phyloP scores from a whole-genome alignment of 805 yeast genomes.

The Candida silvatica region DNA sequence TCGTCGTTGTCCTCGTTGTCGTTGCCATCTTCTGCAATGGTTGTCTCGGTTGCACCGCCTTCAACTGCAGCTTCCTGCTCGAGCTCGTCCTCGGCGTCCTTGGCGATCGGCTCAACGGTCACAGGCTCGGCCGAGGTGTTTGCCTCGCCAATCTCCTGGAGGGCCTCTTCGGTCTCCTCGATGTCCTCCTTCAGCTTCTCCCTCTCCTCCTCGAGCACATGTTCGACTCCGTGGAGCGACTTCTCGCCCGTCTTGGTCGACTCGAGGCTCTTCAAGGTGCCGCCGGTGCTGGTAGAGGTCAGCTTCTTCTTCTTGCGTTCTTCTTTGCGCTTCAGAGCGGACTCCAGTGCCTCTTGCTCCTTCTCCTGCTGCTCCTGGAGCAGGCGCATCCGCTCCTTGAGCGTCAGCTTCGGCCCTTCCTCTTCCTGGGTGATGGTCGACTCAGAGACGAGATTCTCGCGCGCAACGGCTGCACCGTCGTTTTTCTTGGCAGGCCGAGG shows the following conservation, averaged over 20 bases:
- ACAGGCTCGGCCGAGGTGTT: constrained; percentile 15
- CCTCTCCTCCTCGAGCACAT: too few relatives aligned
- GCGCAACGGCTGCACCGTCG: constrained; percentile 2
- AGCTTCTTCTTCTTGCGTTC: constrained; percentile 27
- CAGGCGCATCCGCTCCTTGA: constrained; percentile 80
- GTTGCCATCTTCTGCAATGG: constrained; percentile 14
- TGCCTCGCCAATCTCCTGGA: constrained; percentile 16
- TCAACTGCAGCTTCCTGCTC: constrained; percentile 15
- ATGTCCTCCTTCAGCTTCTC: constrained; percentile 12
- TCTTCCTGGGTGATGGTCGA: constrained; percentile 27
- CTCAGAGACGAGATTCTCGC: constrained; percentile 18
- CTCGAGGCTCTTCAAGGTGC: background rate
- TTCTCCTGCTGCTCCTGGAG: constrained; percentile 75
- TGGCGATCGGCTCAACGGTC: constrained; percentile 16
- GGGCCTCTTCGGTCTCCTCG: constrained; percentile 10
- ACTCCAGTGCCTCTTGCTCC: constrained; percentile 63
- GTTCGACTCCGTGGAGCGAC: too few relatives aligned
- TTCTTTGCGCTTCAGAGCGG: constrained; percentile 45
- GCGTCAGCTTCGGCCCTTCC: constrained; percentile 66
- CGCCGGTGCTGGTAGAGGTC: constrained; percentile 7
- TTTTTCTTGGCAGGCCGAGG: constrained; percentile 6
- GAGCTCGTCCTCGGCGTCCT: constrained; percentile 14
- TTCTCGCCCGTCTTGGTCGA: constrained; percentile 10
- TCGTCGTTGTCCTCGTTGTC: constrained; percentile 24
- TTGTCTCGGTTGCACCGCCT: constrained; percentile 6